phyloP scores from a whole-genome alignment of 179 eudicot species.

The Silene coronaria region DNA sequence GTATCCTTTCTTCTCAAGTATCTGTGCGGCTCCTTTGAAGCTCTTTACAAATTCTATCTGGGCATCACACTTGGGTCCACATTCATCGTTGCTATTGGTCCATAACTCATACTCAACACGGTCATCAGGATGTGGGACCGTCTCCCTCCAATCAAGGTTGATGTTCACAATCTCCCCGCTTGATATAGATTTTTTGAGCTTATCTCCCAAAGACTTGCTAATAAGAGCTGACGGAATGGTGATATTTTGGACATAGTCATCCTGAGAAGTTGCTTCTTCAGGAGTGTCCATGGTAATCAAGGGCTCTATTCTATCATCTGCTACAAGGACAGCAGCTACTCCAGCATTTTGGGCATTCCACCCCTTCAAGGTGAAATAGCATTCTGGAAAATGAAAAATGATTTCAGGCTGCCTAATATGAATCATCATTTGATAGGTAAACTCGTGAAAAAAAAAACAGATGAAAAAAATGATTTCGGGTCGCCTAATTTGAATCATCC shows the following conservation, averaged over 20 bases:
- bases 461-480: no score
- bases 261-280: constrained; percentile 40
- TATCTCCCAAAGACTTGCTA: constrained; percentile 37
- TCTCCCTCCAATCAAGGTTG: constrained; percentile 50
- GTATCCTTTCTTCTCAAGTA: constrained; percentile 39
- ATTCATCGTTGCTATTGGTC: constrained; percentile 57
- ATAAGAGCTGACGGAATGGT: constrained; percentile 61
- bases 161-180: constrained; percentile 35
- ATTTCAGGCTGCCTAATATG: no score
- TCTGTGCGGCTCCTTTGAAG: constrained; percentile 44
- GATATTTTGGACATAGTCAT: constrained; percentile 49
- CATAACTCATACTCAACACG: constrained; percentile 53
- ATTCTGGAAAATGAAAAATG: constrained; percentile 35
- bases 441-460: no score
- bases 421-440: no score
- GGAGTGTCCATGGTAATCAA: constrained; percentile 72
- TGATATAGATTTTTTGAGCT: constrained; percentile 30
- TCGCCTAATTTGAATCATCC: no score
- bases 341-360: constrained; percentile 73
- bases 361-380: constrained; percentile 58
- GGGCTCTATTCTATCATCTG: constrained; percentile 50
- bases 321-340: constrained; percentile 62
- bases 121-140: constrained; percentile 54
- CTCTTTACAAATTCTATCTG: constrained; percentile 39
- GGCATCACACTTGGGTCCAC: constrained; percentile 50